phyloP scores from a whole-genome alignment of 2,329 filamentous ascomycete genomes.

The Alternaria panax region DNA sequence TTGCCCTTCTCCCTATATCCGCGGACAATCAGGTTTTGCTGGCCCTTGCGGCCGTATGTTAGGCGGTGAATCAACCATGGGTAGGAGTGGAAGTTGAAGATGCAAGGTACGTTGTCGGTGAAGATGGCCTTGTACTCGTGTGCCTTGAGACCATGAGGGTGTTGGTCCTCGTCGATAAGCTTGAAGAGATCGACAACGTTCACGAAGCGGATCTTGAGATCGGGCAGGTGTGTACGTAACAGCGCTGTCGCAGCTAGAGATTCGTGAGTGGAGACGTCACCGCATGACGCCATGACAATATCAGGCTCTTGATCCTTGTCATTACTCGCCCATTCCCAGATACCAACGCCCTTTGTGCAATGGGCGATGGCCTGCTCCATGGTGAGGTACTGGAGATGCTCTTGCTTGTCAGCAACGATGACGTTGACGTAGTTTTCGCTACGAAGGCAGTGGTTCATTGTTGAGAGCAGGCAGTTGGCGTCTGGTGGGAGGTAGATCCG shows the following conservation, averaged over 20 bases:
- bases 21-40: conserved; percentile 73
- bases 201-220: conserved; percentile 78
- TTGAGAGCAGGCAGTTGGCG: conserved; percentile 77
- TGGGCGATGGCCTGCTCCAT: conserved; percentile 77
- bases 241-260: conserved; percentile 77
- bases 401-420: conserved; percentile 80
- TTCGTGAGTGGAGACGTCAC: conserved; percentile 77
- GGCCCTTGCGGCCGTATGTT: conserved; percentile 76
- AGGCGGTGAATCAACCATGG: conserved; percentile 80
- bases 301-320: conserved; percentile 74
- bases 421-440: conserved; percentile 83
- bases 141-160: conserved; percentile 71
- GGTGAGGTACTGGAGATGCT: conserved; percentile 76
- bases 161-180: conserved; percentile 72
- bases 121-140: conserved; percentile 73
- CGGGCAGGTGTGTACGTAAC: conserved; percentile 73
- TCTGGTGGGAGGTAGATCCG: conserved; percentile 83
- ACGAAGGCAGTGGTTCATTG: conserved; percentile 77
- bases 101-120: conserved; percentile 73
- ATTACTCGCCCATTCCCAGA: conserved; percentile 80
- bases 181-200: conserved; percentile 85
- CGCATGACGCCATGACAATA: conserved; percentile 77
- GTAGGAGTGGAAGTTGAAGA: conserved; percentile 88
- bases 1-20: conserved; percentile 86
- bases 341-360: conserved; percentile 79